phyloP scores from a whole-genome alignment of 306 rosid genomes.

The Vachellia pachyceras region DNA sequence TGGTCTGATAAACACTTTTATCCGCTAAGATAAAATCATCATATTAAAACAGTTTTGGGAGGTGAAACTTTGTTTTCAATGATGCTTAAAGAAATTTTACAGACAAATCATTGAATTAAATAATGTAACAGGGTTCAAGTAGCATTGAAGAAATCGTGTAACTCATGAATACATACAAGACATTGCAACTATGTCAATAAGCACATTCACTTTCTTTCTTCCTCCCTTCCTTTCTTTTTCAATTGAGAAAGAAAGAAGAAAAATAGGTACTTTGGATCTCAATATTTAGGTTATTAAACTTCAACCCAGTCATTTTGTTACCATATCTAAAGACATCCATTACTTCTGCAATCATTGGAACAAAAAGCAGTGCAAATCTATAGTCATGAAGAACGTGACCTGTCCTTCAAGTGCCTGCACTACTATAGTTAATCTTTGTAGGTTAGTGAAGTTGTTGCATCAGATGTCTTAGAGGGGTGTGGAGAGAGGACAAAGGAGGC shows the following conservation, averaged over 20 bases:
- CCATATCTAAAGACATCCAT: background rate
- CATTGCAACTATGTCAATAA: background rate
- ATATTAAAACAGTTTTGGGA: background rate
- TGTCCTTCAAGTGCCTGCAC: background rate
- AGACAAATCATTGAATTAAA: background rate
- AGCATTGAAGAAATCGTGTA: background rate
- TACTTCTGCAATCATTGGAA: background rate
- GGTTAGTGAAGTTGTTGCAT: background rate
- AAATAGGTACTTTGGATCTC: background rate
- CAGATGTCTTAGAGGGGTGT: background rate
- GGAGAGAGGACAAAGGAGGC: background rate
- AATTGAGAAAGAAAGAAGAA: background rate
- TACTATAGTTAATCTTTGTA: background rate
- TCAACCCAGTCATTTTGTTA: background rate
- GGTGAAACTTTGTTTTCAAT: background rate
- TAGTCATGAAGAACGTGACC: background rate
- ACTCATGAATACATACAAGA: background rate
- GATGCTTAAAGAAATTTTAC: background rate
- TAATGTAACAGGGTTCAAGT: background rate
- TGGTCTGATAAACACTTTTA: background rate
- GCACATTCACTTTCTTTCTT: background rate
- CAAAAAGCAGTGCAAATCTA: background rate
- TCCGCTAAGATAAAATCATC: slow-evolving; percentile 12
- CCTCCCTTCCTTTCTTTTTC: background rate
- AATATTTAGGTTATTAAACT: background rate